Conservation (phyloP, 2,329 filamentous ascomycete genomes). For the Epicoccum sorghinum region DNA sequence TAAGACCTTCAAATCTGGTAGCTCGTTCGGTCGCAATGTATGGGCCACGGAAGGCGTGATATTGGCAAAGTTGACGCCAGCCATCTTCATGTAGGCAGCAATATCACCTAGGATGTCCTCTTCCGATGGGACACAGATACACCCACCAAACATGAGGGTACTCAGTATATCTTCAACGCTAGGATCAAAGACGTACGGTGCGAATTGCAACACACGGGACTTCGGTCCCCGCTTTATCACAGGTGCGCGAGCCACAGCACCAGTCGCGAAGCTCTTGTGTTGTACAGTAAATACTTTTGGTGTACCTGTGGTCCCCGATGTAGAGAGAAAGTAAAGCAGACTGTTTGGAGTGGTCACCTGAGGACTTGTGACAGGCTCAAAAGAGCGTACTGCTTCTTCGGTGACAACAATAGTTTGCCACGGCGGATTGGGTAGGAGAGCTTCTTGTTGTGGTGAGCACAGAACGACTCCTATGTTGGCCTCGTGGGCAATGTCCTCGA, state of each 20-base stretch:
- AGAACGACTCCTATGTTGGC: slow-evolving; percentile 23
- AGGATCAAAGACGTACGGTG: slow-evolving; percentile 38
- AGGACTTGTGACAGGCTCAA: slow-evolving; percentile 4
- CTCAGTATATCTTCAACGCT: slow-evolving; percentile 37
- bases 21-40: background rate
- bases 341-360: slow-evolving; percentile 17
- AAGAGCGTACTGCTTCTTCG: slow-evolving; percentile 15
- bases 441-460: slow-evolving; percentile 21
- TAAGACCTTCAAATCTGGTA: background rate
- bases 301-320: slow-evolving; percentile 33
- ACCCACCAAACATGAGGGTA: slow-evolving; percentile 33
- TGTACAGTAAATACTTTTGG: slow-evolving; percentile 35
- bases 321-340: slow-evolving; percentile 30
- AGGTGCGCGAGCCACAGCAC: slow-evolving; percentile 20
- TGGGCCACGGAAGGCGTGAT: slow-evolving; percentile 34
- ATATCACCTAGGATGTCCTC: slow-evolving; percentile 52
- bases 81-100: slow-evolving; percentile 37
- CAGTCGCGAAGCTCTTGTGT: slow-evolving; percentile 25
- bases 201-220: slow-evolving; percentile 40
- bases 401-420: slow-evolving; percentile 20
- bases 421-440: slow-evolving; percentile 7
- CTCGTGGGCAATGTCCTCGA: slow-evolving; percentile 26
- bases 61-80: slow-evolving; percentile 29
- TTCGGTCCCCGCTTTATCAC: slow-evolving; percentile 21
- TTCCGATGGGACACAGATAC: slow-evolving; percentile 40